Base-by-base conservation (phyloP, 495 filamentous ascomycete species). In the Aspergillus haitiensis region DNA sequence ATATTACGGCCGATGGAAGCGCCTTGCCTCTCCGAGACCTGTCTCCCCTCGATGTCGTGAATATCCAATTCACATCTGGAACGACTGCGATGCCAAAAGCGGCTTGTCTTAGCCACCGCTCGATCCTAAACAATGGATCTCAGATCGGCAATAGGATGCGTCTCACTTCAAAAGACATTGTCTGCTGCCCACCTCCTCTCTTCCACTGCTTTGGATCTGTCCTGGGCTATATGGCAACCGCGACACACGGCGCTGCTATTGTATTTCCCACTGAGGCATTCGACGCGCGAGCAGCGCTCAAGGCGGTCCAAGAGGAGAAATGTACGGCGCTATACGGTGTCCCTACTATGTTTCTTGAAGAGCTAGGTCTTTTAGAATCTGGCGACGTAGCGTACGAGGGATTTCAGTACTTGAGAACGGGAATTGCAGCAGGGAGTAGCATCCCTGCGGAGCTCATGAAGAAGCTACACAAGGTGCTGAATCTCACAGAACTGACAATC, bases 11-110 rank as follows among this genome's bases (percentile, higher is more conserved):
- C 39, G 81, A 86, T 56, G 76, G 78, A 1, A 51, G 31, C 6
- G 39, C 68, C 15, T 70, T 79, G 31, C 70, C 71, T 21, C 71
- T 71, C 42, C 80, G 70, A 44, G 70, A 76, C 2, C 79, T 97
- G 15, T 74, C 78, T 11, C 77, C 84, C 0, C 67, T 85, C 58
- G 94, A 98, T 13, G 84, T 89, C 3, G 86, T 95, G 46, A 97
- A 97, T 69, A 96, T 98, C 63, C 94, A 98, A 68, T 98, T 97
- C 73, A 98, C 94, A 7, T 93, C 89, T 7, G 94, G 93, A 32
- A 98, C 93, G 7, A 98, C 93, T 0, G 87, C 86, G 0, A 77
- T 82, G 67, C 94, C 94, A 3, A 98, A 98, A 77, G 94, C 94
- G 0, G 92, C 93, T 1, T 96, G 91, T 74, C 81, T 98, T 5